Percentiles rank a stretch among this genome's conserved stretches.
Conservation (phyloP, 2,329 filamentous ascomycete genomes). For the Mycocentrospora acerina region DNA sequence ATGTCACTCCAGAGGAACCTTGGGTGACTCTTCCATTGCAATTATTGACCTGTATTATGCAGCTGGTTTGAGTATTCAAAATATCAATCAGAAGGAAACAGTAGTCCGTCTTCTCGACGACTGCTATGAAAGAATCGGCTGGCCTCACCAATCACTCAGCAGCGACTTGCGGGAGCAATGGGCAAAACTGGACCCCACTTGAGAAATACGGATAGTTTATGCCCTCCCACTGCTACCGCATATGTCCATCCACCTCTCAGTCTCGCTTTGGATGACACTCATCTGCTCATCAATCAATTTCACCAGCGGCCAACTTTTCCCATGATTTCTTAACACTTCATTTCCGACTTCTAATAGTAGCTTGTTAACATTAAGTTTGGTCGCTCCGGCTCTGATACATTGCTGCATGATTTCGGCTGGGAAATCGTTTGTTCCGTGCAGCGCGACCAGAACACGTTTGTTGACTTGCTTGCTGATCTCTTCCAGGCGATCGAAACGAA, state of each 20-base stretch:
- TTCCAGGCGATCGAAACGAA: constrained; percentile 36
- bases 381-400: constrained; percentile 56
- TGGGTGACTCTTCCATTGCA: too few relatives aligned
- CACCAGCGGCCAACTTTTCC: constrained; percentile 30
- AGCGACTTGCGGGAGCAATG: too few relatives aligned
- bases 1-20: too few relatives aligned
- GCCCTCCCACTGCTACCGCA: constrained; percentile 50
- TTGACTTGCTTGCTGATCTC: constrained; percentile 34
- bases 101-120: too few relatives aligned
- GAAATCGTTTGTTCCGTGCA: constrained; percentile 62
- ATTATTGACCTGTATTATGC: too few relatives aligned
- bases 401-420: constrained; percentile 51
- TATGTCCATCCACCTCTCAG: constrained; percentile 53
- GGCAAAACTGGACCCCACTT: too few relatives aligned
- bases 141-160: too few relatives aligned
- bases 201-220: too few relatives aligned
- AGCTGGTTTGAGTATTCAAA: too few relatives aligned
- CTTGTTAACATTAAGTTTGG: constrained; percentile 62
- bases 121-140: too few relatives aligned
- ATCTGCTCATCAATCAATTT: constrained; percentile 51
- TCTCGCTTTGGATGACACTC: constrained; percentile 44
- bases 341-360: constrained; percentile 52
- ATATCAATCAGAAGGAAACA: too few relatives aligned
- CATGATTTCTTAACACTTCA: constrained; percentile 44
- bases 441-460: constrained; percentile 51